phyloP scores from a whole-genome alignment of 2,329 filamentous ascomycete species.

The Aspergillus sp. region DNA sequence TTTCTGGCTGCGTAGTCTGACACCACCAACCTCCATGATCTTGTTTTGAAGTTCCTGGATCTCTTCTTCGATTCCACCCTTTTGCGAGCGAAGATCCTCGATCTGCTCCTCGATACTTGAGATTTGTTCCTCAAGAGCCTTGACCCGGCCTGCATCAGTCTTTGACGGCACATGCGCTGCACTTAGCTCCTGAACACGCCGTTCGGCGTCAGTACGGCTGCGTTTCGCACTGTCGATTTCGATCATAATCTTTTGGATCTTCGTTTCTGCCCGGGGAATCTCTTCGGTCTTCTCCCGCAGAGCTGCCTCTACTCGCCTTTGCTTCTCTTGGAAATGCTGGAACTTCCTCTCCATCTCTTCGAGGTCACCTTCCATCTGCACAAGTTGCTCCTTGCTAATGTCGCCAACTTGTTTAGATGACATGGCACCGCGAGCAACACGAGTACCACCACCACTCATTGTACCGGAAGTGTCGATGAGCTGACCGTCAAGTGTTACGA shows the following conservation, averaged over 20 bases:
- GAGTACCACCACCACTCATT: slow-evolving; percentile 94
- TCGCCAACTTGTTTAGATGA: slow-evolving; percentile 92
- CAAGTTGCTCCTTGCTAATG: slow-evolving; percentile 81
- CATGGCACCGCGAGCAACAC: slow-evolving; percentile 90
- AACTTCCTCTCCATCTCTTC: slow-evolving; percentile 82
- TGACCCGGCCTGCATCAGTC: slow-evolving; percentile 72
- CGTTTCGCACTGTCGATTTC: slow-evolving; percentile 84
- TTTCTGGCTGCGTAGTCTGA: slow-evolving; percentile 85
- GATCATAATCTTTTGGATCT: slow-evolving; percentile 84
- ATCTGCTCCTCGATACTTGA: slow-evolving; percentile 73
- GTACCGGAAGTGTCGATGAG: slow-evolving; percentile 98
- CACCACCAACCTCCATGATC: slow-evolving; percentile 97
- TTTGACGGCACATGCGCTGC: slow-evolving; percentile 79
- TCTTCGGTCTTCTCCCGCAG: slow-evolving; percentile 72
- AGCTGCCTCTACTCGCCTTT: slow-evolving; percentile 73
- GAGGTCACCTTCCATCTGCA: slow-evolving; percentile 81
- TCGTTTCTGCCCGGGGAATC: slow-evolving; percentile 82
- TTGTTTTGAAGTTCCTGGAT: slow-evolving; percentile 92
- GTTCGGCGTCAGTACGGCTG: slow-evolving; percentile 80
- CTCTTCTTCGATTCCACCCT: slow-evolving; percentile 85
- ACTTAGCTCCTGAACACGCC: slow-evolving; percentile 79
- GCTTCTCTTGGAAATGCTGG: slow-evolving; percentile 78
- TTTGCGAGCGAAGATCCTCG: slow-evolving; percentile 76
- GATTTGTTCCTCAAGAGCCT: slow-evolving; percentile 75
- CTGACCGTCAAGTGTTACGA: slow-evolving; percentile 92